Conservation (phyloP, 352 stramenopile genomes). For the Phytophthora capsici region DNA sequence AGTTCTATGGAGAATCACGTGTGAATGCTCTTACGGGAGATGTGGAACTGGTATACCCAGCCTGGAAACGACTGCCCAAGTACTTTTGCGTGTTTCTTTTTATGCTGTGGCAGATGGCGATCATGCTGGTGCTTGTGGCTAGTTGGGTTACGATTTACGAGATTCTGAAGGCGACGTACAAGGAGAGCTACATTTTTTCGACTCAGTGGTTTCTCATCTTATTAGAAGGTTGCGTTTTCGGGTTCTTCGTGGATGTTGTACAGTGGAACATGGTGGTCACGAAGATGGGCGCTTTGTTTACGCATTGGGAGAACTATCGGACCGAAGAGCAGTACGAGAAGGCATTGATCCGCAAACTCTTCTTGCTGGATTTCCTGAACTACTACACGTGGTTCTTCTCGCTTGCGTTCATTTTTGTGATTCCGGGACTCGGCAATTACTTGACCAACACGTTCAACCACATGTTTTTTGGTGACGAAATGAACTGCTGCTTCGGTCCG, state of each 20-base stretch:
- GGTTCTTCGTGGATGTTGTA: conserved; percentile 88
- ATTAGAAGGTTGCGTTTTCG: conserved; percentile 83
- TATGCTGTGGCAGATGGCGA: conserved; percentile 82
- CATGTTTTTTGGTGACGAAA: conserved; percentile 78
- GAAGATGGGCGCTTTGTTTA: conserved; percentile 86
- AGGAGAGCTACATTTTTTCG: conserved; percentile 78
- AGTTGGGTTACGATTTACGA: conserved; percentile 90
- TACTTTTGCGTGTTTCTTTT: conserved; percentile 82
- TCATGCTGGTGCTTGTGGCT: conserved; percentile 89
- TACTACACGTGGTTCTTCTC: conserved; percentile 94
- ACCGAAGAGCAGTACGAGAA: conserved; percentile 89
- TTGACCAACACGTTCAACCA: conserved; percentile 88
- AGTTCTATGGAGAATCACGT: conserved; percentile 67
- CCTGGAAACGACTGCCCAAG: conserved; percentile 76
- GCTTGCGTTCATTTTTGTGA: conserved; percentile 89
- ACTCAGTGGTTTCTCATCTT: conserved; percentile 87
- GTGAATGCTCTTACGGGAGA: conserved; percentile 83
- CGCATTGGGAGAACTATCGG: conserved; percentile 89
- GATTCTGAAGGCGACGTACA: conserved; percentile 86
- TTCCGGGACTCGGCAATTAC: conserved; percentile 82
- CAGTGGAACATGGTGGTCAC: conserved; percentile 92
- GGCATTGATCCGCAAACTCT: conserved; percentile 83
- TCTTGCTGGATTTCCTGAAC: conserved; percentile 89
- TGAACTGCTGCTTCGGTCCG: conserved; percentile 90
- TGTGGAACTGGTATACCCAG: conserved; percentile 68